Evolutionary conservation across 768 basidiomycete species (phyloP).

Genomic region (Podaxis sp.): DNA sequence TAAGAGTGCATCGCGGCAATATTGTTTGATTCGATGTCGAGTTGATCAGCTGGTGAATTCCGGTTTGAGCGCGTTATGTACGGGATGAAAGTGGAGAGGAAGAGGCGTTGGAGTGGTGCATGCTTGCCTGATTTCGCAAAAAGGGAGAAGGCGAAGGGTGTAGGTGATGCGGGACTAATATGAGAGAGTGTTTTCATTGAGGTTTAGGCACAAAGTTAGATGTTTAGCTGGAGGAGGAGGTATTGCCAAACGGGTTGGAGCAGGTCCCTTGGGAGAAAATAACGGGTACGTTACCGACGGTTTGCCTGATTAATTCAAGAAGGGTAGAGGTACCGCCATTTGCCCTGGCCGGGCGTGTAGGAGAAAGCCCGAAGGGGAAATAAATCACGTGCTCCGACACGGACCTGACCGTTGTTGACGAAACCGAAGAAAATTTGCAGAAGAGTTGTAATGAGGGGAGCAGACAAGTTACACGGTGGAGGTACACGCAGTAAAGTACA

Average conservation of each 20-base stretch:
- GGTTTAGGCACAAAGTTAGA: not conserved
- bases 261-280: not conserved
- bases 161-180: not conserved
- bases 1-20: not conserved
- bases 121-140: slow-evolving; percentile 2
- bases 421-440: not conserved
- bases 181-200: not conserved
- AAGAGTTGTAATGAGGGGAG: not conserved
- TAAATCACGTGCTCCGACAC: slow-evolving; percentile 12
- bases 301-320: not conserved
- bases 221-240: not conserved
- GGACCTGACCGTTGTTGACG: slow-evolving; percentile 1
- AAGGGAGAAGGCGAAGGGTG: slow-evolving; percentile 5
- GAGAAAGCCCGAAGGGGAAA: not conserved
- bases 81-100: not conserved
- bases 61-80: not conserved
- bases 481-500: slow-evolving; percentile 1
- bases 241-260: not conserved
- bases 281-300: slow-evolving; percentile 4
- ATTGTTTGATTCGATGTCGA: slow-evolving; percentile 1
- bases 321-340: not conserved
- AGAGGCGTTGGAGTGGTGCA: not conserved
- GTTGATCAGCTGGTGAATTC: not conserved
- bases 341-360: slow-evolving; percentile 8
- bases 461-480: not conserved